phyloP scores from a whole-genome alignment of 2,329 filamentous ascomycete genomes.

The Fusarium sp. region DNA sequence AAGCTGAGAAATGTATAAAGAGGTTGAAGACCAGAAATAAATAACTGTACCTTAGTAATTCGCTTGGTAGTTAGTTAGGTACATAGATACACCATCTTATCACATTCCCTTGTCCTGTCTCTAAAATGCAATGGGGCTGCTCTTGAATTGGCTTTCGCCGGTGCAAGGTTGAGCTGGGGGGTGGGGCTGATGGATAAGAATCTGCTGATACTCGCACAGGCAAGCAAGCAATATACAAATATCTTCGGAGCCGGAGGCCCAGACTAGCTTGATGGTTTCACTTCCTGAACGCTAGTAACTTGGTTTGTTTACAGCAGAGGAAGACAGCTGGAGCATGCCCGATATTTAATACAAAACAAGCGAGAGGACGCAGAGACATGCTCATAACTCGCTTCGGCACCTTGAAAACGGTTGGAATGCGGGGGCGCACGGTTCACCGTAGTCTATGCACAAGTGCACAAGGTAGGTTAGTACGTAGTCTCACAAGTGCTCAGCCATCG shows the following conservation, averaged over 20 bases:
- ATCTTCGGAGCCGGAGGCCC: background rate
- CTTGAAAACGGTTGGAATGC: conserved; percentile 33
- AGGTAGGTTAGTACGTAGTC: background rate
- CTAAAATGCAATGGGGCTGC: background rate
- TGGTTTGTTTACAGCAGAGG: background rate
- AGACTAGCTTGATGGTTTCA: too few relatives aligned
- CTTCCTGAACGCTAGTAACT: too few relatives aligned
- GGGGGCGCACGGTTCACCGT: conserved; percentile 33
- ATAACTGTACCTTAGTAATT: background rate
- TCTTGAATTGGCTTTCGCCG: background rate
- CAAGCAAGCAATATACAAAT: background rate
- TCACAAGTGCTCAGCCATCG: background rate
- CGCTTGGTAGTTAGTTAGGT: background rate
- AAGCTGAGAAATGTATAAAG: background rate
- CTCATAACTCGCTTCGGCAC: background rate
- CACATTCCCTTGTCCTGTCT: background rate
- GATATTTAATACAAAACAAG: background rate
- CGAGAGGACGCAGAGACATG: background rate
- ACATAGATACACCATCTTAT: background rate
- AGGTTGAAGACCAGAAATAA: background rate
- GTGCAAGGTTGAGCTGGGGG: conserved; percentile 1
- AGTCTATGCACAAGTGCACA: background rate
- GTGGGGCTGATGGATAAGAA: conserved; percentile 1
- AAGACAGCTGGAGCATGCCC: too few relatives aligned
- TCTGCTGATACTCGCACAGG: background rate